A percentile compares a stretch with the other conserved stretches of the same genome.
Conservation (phyloP, 257 asterid genomes). For the Nicotiana knightiana region DNA sequence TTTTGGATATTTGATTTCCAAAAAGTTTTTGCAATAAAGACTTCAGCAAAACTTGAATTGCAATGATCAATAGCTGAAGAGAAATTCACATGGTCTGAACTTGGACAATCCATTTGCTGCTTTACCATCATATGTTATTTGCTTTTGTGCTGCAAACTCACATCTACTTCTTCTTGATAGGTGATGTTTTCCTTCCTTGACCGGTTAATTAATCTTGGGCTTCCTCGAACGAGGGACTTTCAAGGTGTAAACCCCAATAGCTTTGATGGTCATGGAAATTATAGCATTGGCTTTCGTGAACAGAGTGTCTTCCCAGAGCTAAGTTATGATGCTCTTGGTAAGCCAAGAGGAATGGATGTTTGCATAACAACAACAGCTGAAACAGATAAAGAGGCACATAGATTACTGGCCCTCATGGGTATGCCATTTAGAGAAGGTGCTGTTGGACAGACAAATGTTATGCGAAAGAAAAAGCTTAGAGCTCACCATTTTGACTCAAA, state of each 20-base stretch:
- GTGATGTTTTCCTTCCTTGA: constrained; percentile 88
- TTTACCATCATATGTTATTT: neutral
- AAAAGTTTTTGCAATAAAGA: neutral
- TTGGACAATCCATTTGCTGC: neutral
- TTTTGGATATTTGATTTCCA: neutral
- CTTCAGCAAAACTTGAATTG: neutral
- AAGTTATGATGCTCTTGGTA: constrained; percentile 60
- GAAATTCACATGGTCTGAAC: neutral
- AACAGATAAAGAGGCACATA: constrained; percentile 77
- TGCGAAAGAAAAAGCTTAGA: constrained; percentile 81
- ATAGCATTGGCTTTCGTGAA: constrained; percentile 81
- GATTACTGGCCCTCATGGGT: constrained; percentile 82
- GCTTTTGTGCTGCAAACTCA: neutral
- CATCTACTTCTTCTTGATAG: constrained; percentile 30
- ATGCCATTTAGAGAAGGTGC: constrained; percentile 86
- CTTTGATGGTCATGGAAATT: constrained; percentile 92
- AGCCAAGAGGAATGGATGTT: constrained; percentile 94
- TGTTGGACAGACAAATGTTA: constrained; percentile 21
- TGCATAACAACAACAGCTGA: constrained; percentile 82
- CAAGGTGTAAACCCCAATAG: constrained; percentile 88
- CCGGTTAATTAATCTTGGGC: constrained; percentile 85
- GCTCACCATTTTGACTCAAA: constrained; percentile 90
- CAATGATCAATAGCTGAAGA: neutral
- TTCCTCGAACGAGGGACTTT: constrained; percentile 89
- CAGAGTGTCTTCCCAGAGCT: constrained; percentile 94